These are phyloP conservation scores for Backusella liffmaniae DNA, from an alignment of 192 early-diverging fungal genomes.

Conservation along the genomic window DNA sequence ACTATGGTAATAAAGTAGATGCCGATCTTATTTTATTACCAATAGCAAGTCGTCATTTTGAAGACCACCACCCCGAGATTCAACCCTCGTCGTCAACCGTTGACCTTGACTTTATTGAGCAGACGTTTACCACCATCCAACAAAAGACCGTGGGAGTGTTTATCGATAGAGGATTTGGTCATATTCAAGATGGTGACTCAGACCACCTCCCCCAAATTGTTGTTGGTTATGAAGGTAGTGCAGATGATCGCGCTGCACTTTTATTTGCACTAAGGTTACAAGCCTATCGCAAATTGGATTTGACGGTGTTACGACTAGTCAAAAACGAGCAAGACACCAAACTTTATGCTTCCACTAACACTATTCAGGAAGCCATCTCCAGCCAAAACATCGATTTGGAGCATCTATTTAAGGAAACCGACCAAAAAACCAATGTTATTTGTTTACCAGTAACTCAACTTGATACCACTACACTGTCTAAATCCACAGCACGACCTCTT, in stretches of 20 bases:
- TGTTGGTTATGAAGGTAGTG: conserved; percentile 69
- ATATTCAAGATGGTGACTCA: conserved; percentile 43
- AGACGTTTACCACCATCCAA: conserved; percentile 28
- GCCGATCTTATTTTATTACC: conserved; percentile 74
- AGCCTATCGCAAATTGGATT: conserved; percentile 45
- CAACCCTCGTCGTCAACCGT: neutral
- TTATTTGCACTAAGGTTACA: conserved; percentile 54
- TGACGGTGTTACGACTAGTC: conserved; percentile 49
- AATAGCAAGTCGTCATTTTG: conserved; percentile 44
- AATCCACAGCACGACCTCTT: neutral
- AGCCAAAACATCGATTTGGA: neutral
- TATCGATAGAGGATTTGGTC: conserved; percentile 70
- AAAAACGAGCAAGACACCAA: neutral
- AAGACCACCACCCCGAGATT: conserved; percentile 3
- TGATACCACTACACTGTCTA: neutral
- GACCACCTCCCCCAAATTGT: conserved; percentile 55
- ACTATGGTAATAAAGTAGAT: conserved; percentile 51
- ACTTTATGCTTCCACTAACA: neutral
- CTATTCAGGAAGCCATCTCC: neutral
- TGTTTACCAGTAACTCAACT: neutral
- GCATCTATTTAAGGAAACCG: neutral
- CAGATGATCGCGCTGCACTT: conserved; percentile 71
- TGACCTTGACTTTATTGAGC: conserved; percentile 9
- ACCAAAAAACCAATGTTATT: neutral
- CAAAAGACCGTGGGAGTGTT: conserved; percentile 54